Evolutionary conservation across 371 early-diverging fungal species (phyloP), one percentile per base, ranked within the genome.

Genomic region (Pancytospora philotis): DNA sequence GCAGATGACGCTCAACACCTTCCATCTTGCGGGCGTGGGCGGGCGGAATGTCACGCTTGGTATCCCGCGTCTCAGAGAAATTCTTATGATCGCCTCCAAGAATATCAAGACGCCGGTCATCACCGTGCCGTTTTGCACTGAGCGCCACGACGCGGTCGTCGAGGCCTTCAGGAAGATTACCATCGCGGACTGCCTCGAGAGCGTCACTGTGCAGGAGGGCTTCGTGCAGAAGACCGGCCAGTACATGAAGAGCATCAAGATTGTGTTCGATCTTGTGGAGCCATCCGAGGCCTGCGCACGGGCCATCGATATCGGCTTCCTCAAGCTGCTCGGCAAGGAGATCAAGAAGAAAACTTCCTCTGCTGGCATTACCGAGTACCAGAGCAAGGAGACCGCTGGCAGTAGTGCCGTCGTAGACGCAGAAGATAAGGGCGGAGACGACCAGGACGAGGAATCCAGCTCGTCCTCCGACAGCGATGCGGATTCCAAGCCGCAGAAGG

Each of bases 1-100:
- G 4, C 98, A 98, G 80, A 98, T 98, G 99, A 98, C 99, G 27
- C 84, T 98, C 51, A 98, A 98, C 83, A 98, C 99, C 65, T 98
- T 98, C 88, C 99, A 98, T 84, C 89, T 96, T 84, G 99, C 99
- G 69, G 99, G 99, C 64, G 92, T 93, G 75, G 98, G 95, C 82
- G 94, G 93, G 72, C 94, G 93, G 85, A 95, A 96, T 71, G 87
- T 88, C 22, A 99, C 99, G 0, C 86, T 99, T 52, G 99, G 99
- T 86, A 95, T 99, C 76, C 99, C 99, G 30, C 90, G 99, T 84
- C 85, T 99, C 57, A 88, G 94, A 77, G 99, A 99, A 85, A 92
- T 99, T 71, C 87, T 98, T 76, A 95, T 97, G 93, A 91, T 92
- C 0, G 96, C 96, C 19, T 90, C 92, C n/a, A 84, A 85, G 32